Evolutionary conservation across 352 stramenopile genomes (phyloP).

Genomic region (Phytophthora boehmeriae): DNA sequence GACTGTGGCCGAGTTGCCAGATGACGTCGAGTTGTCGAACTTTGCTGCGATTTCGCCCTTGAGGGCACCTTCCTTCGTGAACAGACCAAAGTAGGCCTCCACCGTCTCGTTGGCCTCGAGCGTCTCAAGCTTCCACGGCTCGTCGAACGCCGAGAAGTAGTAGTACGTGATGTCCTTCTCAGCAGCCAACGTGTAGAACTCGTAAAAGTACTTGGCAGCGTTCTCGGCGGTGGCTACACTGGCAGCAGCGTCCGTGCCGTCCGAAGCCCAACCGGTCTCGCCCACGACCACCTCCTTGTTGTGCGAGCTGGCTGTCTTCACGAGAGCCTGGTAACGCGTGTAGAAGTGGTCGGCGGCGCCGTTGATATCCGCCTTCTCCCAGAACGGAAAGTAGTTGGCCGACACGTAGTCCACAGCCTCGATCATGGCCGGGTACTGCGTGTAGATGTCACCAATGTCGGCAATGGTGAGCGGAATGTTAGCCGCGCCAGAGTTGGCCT

Average conservation of each 20-base stretch:
- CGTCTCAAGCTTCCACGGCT: slow-evolving; percentile 60
- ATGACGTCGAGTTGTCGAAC: slow-evolving; percentile 38
- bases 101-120: slow-evolving; percentile 59
- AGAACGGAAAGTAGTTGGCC: slow-evolving; percentile 76
- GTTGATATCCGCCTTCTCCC: slow-evolving; percentile 51
- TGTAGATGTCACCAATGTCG: slow-evolving; percentile 64
- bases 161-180: slow-evolving; percentile 62
- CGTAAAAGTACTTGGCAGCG: slow-evolving; percentile 57
- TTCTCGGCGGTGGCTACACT: slow-evolving; percentile 43
- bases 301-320: slow-evolving; percentile 31
- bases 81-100: slow-evolving; percentile 77
- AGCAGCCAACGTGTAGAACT: slow-evolving; percentile 64
- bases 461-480: slow-evolving; percentile 65
- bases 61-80: slow-evolving; percentile 49
- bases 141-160: slow-evolving; percentile 75
- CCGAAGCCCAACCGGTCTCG: slow-evolving; percentile 71
- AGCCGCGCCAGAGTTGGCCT: slow-evolving; percentile 30
- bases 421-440: slow-evolving; percentile 55
- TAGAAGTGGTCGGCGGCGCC: slow-evolving; percentile 50
- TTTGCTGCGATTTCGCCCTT: slow-evolving; percentile 50
- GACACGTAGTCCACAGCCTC: slow-evolving; percentile 66
- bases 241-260: slow-evolving; percentile 35
- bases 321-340: slow-evolving; percentile 45
- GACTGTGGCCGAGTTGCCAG: not conserved
- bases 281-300: slow-evolving; percentile 68